Conservation (phyloP, 495 filamentous ascomycete genomes). For the Sphaerosporella brunnea region DNA sequence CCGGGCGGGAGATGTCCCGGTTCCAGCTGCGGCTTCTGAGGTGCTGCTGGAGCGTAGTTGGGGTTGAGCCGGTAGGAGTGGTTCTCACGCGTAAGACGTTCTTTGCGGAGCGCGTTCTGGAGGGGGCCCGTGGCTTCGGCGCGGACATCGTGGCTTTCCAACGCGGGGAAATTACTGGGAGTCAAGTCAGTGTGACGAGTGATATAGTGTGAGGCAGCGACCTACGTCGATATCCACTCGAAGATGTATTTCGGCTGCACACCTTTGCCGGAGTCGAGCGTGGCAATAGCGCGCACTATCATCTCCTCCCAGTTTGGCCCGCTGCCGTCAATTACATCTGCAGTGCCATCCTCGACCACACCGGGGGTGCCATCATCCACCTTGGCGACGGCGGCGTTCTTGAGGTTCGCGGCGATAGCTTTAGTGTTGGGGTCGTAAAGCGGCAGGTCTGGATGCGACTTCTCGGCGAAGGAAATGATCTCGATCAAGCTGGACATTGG, state of each 20-base stretch:
- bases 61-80: constrained; percentile 24
- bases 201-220: neutral
- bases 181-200: neutral
- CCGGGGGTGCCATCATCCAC: constrained; percentile 7
- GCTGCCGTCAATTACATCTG: constrained; percentile 7
- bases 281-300: constrained; percentile 20
- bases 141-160: constrained; percentile 22
- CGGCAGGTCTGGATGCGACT: constrained; percentile 16
- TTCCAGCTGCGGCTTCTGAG: constrained; percentile 12
- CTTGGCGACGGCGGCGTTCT: constrained; percentile 11
- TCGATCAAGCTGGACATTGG: constrained; percentile 18
- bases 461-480: constrained; percentile 21
- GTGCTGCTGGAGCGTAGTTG: neutral
- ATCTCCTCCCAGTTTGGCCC: constrained; percentile 25
- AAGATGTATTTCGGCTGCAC: constrained; percentile 24
- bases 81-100: constrained; percentile 18
- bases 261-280: constrained; percentile 19
- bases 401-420: constrained; percentile 19
- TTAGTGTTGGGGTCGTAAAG: constrained; percentile 24
- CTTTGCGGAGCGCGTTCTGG: constrained; percentile 20
- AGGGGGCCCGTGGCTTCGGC: constrained; percentile 20
- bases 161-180: constrained; percentile 22
- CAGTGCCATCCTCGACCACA: constrained; percentile 4
- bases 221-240: constrained; percentile 25
- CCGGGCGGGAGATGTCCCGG: constrained; percentile 15